Percentiles rank a stretch among this genome's conserved stretches.
phyloP scores from a whole-genome alignment of 164 flowering plant genomes.

The Pachysandra terminalis region DNA sequence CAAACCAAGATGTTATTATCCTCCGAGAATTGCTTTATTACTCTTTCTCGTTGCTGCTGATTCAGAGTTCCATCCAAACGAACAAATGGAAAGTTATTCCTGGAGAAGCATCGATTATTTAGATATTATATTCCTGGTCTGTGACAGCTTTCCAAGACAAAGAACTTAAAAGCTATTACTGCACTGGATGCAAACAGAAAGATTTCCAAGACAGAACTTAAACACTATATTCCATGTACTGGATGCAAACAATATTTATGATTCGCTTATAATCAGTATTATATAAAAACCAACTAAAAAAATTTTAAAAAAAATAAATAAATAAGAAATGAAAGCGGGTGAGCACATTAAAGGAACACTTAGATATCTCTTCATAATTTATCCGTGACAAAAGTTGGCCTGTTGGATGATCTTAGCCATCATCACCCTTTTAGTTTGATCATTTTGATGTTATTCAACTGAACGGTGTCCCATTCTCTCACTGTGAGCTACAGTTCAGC shows the following conservation, averaged over 20 bases:
- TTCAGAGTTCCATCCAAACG: slow-evolving; percentile 92
- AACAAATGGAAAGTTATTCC: slow-evolving; percentile 69
- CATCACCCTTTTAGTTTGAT: no score
- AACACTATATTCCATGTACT: neutral
- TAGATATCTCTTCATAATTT: neutral
- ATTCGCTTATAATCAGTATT: no score
- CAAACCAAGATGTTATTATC: slow-evolving; percentile 67
- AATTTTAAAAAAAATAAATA: neutral
- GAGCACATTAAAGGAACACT: neutral
- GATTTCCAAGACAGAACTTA: no score
- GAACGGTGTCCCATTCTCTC: no score
- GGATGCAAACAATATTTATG: neutral
- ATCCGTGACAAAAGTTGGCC: no score
- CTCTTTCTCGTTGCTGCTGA: slow-evolving; percentile 89
- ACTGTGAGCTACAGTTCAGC: no score
- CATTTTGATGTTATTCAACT: no score
- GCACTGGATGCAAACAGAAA: no score
- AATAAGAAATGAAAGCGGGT: neutral
- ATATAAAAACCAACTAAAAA: no score
- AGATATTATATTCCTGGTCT: no score
- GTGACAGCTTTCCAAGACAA: no score
- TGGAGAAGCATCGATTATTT: slow-evolving; percentile 23
- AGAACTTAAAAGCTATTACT: neutral
- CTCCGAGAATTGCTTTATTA: slow-evolving; percentile 81
- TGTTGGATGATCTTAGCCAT: no score